A percentile compares a stretch with the other conserved stretches of the same genome.
phyloP scores from a whole-genome alignment of 2,329 filamentous ascomycete species.

The Penicillium hordei region DNA sequence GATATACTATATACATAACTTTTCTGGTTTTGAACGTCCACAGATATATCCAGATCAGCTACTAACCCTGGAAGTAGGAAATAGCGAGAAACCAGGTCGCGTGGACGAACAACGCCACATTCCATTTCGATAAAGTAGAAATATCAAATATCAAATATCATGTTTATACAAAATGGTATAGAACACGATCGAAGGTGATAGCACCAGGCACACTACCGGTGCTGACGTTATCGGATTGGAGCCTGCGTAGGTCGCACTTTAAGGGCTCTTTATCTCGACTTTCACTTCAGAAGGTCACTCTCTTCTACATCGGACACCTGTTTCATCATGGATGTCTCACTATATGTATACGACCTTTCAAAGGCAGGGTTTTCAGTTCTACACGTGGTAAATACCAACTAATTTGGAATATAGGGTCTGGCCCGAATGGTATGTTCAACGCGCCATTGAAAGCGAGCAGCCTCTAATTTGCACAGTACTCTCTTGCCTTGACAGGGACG shows the following conservation, averaged over 20 bases:
- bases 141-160: background rate
- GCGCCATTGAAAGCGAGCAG: background rate
- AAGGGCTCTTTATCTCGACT: conserved; percentile 1
- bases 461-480: conserved; percentile 48
- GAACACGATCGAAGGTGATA: conserved; percentile 24
- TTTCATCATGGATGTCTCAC: conserved; percentile 66
- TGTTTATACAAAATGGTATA: background rate
- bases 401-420: conserved; percentile 48
- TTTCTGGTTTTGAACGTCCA: background rate
- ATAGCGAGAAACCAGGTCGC: background rate
- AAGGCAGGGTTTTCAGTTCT: conserved; percentile 34
- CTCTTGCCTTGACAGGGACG: conserved; percentile 59
- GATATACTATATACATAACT: background rate
- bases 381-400: conserved; percentile 26
- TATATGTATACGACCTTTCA: conserved; percentile 79
- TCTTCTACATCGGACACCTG: background rate
- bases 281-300: background rate
- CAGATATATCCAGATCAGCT: too few relatives aligned
- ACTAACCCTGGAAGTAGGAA: background rate
- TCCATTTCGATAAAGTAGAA: background rate
- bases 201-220: background rate
- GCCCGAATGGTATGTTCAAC: conserved; percentile 49
- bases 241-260: conserved; percentile 13
- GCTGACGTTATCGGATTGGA: conserved; percentile 32
- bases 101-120: background rate